Base-by-base conservation (phyloP, 139 green algal species). In the Dunaliella primolecta region DNA sequence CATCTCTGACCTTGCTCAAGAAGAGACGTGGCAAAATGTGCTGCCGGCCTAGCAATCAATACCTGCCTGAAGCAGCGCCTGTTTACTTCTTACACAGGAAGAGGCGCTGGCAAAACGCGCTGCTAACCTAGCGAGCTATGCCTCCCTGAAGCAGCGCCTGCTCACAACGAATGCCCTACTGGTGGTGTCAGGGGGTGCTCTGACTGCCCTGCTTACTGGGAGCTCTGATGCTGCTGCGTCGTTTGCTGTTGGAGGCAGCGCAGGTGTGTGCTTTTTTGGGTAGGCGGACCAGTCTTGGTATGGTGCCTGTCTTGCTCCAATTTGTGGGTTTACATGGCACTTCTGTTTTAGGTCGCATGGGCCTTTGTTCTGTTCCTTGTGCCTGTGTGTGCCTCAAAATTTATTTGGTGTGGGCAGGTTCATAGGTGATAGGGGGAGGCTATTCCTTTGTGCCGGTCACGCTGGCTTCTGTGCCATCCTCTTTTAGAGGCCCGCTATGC, bases 171-270 rank as follows among this genome's bases (percentile, higher is more conserved):
- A 91, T 1, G 88, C 92, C 0, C 84, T 90, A 7, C 89, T 97
- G 34, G 92, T 93, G 7, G 81, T 81, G 0, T 71, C 88, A 32
- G 94, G 94, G 36, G 91, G 82, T 29, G 83, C 38, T 7, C 70
- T 95, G 29, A 86, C 91, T 2, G 90, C 78, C 74, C 78, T 86
- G 3, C 78, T 3, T 56, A 84, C 64, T 84, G 93, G n/a, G n/a
- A n/a, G 83, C 15, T 84, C 36, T 7, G 89, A 89, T 29, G 86
- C 86, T 11, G 94, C 94, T 29, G 34, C 92, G 79, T 93, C 94
- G 0, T 97, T 97, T 92, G 88, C 88, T 0, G 81, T 92, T 21
- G 94, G 94, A 2, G 94, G 94, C 1, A 21, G 81, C 3, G 89
- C 81, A 78, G 83, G 90, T 32, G 71, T 96, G 64, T 46, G 1